Evolutionary conservation across 495 filamentous ascomycete species (phyloP), one percentile per base, ranked within the genome.

Genomic region (Clohesyomyces aquaticus): DNA sequence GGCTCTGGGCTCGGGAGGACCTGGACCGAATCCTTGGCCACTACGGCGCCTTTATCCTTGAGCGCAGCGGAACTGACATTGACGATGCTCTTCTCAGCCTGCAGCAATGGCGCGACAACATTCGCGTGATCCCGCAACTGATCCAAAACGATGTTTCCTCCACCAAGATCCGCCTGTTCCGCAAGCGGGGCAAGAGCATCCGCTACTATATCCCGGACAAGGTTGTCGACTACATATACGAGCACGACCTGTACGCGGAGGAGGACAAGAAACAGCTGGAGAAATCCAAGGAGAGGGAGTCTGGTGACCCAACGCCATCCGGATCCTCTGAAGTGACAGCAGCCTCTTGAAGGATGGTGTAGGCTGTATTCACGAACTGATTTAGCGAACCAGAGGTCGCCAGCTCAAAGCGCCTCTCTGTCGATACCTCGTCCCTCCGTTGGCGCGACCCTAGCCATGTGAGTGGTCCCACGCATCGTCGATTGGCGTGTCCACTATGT

Each of bases 91-190:
- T 94, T 21, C 84, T 87, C 25, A 84, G 81, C 47, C 78, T 96
- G 43, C 85, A 90, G 70, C 85, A 86, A 32, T 88, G 82, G 83
- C 82, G 84, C 52, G 81, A 85, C 50, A 94, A 96, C 61, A 96
- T 97, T 59, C 85, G 89, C 71, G 86, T 94, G 49, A 92, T 96
- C 65, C 87, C 88, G 67, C 91, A 96, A 70, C 83, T 94, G 50
- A 92, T 97, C 49, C 87, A 91, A 47, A 96, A 96, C 70, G 89
- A 95, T 68, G 89, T 97, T 61, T 91, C 87, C 71, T 91, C 88
- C 47, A 96, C 91, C 28, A 94, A 93, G 75, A 92, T 96, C 55
- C 84, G 91, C 26, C 78, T 94, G 8, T 94, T 96, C 75, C 74
- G 93, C 50, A 82, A 87, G 63, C 85, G 88, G 66, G 89, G 91